Evolutionary conservation across 495 filamentous ascomycete species (phyloP), one percentile per base, ranked within the genome.

Genomic region (Hyaloscypha bicolor): DNA sequence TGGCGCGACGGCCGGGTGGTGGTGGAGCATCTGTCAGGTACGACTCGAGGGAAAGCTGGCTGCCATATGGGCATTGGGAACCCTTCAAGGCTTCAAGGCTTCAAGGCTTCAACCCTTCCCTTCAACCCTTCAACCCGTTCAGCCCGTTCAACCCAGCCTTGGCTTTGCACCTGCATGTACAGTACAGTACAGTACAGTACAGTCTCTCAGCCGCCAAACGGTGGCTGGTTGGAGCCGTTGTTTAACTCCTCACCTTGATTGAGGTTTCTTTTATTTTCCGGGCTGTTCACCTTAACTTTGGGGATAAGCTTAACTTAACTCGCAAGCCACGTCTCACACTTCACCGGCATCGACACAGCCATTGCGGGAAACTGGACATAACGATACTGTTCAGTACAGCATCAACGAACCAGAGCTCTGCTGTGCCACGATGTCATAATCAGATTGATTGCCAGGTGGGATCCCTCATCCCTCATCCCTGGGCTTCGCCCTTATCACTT

Each of bases 11-110:
- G 42, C 42, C 11, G 42, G 9, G 11, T 48, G 42, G 11, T 48
- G 42, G 42, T 48, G 42, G 42, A 48, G 42, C 42, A 56, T 56
- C 53, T 56, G 53, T 56, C 53, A 56, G 53, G 53, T 56, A 56
- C 42, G 42, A 3, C 42, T 48, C 16, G 42, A 48, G 53, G 21
- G 53, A 56, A 5, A 29, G 5, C 53, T 25, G 21, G 19, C 53
- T 56, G 25, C 53, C 53, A 31, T 12, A 56, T 56, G 53, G 42
- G 42, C 8, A 48, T 12, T 25, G 25, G 25, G 25, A 25, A 25
- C 25, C 25, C 25, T 25, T 2, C n/a, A n/a, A n/a, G n/a, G n/a
- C n/a, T n/a, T n/a, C n/a, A n/a, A n/a, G n/a, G n/a, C n/a, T n/a
- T n/a, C n/a, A n/a, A n/a, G n/a, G n/a, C n/a, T n/a, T n/a, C n/a